Conservation (phyloP, 2,329 filamentous ascomycete genomes). For the Aspergillus costaricaensis region DNA sequence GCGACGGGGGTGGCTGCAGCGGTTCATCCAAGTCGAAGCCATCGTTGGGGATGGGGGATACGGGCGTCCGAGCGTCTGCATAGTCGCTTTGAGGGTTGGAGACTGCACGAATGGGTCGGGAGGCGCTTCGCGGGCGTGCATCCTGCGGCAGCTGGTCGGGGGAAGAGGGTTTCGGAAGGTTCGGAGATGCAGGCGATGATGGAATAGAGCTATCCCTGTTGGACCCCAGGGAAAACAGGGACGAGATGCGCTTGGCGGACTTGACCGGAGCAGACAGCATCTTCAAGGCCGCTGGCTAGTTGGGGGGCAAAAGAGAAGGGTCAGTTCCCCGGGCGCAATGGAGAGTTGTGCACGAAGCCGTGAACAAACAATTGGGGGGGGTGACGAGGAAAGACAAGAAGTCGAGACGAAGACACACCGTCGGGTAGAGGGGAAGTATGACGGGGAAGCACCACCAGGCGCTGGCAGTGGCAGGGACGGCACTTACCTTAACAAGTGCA, state of each 20-base stretch:
- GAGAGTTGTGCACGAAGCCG: neutral
- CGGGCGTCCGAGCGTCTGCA: conserved; percentile 28
- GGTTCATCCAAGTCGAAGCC: conserved; percentile 33
- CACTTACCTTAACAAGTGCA: conserved; percentile 16
- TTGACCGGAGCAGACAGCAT: conserved; percentile 47
- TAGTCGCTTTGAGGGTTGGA: conserved; percentile 35
- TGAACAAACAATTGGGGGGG: conserved; percentile 1
- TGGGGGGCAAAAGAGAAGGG: conserved; percentile 5
- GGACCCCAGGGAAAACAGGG: conserved; percentile 46
- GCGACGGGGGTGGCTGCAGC: conserved; percentile 44
- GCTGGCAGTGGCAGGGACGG: conserved; percentile 3
- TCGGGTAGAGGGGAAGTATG: conserved; percentile 10
- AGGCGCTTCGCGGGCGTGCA: conserved; percentile 31
- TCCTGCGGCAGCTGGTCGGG: conserved; percentile 29
- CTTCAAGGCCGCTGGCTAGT: conserved; percentile 18
- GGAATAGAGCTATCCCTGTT: conserved; percentile 37
- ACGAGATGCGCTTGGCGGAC: conserved; percentile 49
- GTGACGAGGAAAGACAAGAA: conserved; percentile 4
- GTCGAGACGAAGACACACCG: conserved; percentile 9
- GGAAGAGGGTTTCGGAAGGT: conserved; percentile 21
- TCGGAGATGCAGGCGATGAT: conserved; percentile 30
- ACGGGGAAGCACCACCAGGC: conserved; percentile 2
- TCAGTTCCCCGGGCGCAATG: conserved; percentile 5
- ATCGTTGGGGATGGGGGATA: conserved; percentile 29
- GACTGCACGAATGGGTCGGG: conserved; percentile 37